A percentile compares a stretch with the other conserved stretches of the same genome.
phyloP scores from a whole-genome alignment of 176 grass and related monocot genomes.

The Themeda triandra region DNA sequence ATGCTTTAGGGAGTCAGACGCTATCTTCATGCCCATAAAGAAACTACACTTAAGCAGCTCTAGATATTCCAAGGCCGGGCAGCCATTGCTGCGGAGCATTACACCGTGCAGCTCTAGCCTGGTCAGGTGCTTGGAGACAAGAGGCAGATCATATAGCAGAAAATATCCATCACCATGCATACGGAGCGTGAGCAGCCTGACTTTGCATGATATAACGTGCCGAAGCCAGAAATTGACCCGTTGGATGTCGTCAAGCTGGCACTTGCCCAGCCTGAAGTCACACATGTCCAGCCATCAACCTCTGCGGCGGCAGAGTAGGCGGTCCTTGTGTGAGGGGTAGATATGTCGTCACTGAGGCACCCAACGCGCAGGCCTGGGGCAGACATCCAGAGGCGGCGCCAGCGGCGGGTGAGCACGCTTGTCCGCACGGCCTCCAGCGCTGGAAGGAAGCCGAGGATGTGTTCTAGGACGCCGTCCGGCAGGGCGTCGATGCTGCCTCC shows the following conservation, averaged over 20 bases:
- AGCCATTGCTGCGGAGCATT: not conserved
- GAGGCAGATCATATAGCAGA: not conserved
- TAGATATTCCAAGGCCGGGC: not conserved
- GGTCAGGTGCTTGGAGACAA: not conserved
- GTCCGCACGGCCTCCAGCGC: not conserved
- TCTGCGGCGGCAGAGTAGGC: not conserved
- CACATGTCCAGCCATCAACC: not conserved
- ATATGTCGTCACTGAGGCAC: not conserved
- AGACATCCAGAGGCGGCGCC: not conserved
- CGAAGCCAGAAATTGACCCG: not conserved
- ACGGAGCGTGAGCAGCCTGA: not conserved
- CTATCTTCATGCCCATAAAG: fast-evolving
- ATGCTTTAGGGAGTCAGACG: not conserved
- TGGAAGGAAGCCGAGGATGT: not conserved
- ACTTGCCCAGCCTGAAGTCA: not conserved
- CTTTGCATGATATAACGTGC: not conserved
- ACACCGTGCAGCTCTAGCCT: not conserved
- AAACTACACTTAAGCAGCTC: not conserved
- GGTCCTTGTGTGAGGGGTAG: no score
- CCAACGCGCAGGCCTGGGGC: not conserved
- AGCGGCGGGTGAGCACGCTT: not conserved
- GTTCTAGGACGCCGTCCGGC: not conserved
- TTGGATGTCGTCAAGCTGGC: fast-evolving
- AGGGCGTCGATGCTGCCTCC: not conserved
- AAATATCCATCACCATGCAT: not conserved